Evolutionary conservation across 805 yeast genomes (phyloP).

Genomic region (Candida pseudofarinosa): DNA sequence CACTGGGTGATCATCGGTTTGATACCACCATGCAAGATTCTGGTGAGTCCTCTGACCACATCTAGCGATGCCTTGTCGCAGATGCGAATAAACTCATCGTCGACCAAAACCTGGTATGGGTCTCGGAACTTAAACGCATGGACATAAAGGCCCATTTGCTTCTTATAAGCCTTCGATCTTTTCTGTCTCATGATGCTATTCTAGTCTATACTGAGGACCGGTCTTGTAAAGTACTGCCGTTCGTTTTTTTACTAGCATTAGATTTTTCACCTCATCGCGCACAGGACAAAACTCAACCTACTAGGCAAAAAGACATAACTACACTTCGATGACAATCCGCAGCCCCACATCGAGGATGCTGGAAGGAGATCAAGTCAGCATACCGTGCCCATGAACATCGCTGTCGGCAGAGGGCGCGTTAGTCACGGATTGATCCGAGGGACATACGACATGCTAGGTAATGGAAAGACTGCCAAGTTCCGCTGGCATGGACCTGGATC

Average conservation of each 20-base stretch:
- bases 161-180: constrained; percentile 89
- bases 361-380: no score
- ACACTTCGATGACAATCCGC: no score
- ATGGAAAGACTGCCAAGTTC: no score
- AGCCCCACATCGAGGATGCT: no score
- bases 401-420: no score
- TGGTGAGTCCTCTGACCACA: constrained; percentile 70
- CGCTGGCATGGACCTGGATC: no score
- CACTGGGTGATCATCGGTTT: constrained; percentile 95
- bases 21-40: constrained; percentile 80
- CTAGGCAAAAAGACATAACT: background rate
- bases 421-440: no score
- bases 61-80: constrained; percentile 69
- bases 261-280: background rate
- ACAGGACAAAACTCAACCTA: background rate
- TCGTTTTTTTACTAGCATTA: background rate
- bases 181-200: constrained; percentile 76
- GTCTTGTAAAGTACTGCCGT: no score
- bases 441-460: no score
- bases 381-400: no score
- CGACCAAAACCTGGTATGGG: constrained; percentile 88
- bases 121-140: constrained; percentile 89
- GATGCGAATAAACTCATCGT: constrained; percentile 68
- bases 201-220: background rate
- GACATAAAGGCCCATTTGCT: constrained; percentile 81